Conservation (phyloP, 2,329 filamentous ascomycete genomes). For the Fusarium dlaminii region DNA sequence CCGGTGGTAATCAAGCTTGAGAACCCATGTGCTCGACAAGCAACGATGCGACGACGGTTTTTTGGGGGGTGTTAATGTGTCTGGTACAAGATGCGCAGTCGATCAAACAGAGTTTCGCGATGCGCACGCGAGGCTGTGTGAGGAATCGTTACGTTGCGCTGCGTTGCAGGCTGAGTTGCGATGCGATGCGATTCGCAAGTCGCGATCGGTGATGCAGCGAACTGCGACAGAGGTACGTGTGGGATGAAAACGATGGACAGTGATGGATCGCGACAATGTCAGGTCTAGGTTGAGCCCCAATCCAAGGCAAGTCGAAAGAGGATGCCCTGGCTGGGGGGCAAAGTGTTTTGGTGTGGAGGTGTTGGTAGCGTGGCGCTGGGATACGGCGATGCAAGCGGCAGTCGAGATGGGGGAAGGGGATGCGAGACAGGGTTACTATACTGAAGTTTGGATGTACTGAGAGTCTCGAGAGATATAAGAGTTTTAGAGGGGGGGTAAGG, state of each 20-base stretch:
- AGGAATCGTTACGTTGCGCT: slow-evolving; percentile 1
- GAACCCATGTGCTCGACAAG: slow-evolving; percentile 42
- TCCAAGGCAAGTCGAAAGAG: slow-evolving; percentile 23
- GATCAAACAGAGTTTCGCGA: slow-evolving; percentile 37
- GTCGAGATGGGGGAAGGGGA: slow-evolving; percentile 31
- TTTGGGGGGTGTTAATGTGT: slow-evolving; percentile 2
- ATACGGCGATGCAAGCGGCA: slow-evolving; percentile 40
- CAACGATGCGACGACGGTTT: slow-evolving; percentile 33
- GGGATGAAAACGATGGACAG: slow-evolving; percentile 9
- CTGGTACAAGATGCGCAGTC: slow-evolving; percentile 28
- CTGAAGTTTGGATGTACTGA: not conserved
- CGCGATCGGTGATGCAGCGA: slow-evolving; percentile 33
- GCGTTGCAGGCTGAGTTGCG: not conserved
- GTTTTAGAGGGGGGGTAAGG: not conserved
- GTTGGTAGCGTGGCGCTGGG: slow-evolving; percentile 39
- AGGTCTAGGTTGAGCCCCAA: slow-evolving; percentile 25
- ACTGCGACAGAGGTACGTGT: slow-evolving; percentile 16
- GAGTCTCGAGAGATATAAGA: not conserved
- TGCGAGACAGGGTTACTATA: slow-evolving; percentile 17
- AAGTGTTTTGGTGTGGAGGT: slow-evolving; percentile 40
- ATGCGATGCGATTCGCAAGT: slow-evolving; percentile 38
- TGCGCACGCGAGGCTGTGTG: slow-evolving; percentile 41
- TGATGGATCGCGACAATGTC: slow-evolving; percentile 33
- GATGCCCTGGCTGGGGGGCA: slow-evolving; percentile 36
- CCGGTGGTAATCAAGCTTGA: slow-evolving; percentile 34